Percentiles rank a stretch among this genome's conserved stretches.
These are phyloP conservation scores for Aspergillus sp. DNA, from an alignment of 2,329 filamentous ascomycete genomes.

Conservation along the genomic window DNA sequence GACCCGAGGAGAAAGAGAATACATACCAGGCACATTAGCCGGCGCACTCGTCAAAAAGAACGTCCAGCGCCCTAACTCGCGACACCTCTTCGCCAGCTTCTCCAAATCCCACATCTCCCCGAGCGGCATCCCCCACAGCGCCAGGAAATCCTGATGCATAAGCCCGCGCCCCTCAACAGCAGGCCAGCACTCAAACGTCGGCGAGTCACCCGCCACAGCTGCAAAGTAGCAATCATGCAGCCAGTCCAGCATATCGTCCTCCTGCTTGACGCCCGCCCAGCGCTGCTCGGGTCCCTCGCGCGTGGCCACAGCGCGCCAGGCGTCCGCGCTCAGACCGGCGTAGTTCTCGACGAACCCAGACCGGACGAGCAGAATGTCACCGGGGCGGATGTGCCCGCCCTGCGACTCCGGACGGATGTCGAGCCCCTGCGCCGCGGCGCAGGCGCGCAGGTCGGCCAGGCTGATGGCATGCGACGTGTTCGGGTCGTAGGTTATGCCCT, in stretches of 20 bases:
- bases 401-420: conserved; percentile 57
- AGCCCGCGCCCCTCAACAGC: conserved; percentile 34
- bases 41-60: conserved; percentile 45
- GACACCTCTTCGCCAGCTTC: conserved; percentile 31
- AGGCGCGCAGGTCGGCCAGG: conserved; percentile 54
- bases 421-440: conserved; percentile 59
- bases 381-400: conserved; percentile 55
- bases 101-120: conserved; percentile 48
- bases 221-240: conserved; percentile 68
- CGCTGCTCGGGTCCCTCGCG: conserved; percentile 37
- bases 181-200: conserved; percentile 63
- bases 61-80: conserved; percentile 34
- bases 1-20: not conserved
- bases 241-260: conserved; percentile 60
- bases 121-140: conserved; percentile 45
- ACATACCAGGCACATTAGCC: conserved; percentile 38
- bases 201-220: conserved; percentile 62
- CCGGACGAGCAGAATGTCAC: conserved; percentile 65
- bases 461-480: conserved; percentile 55
- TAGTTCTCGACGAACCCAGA: conserved; percentile 62
- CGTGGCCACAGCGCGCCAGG: conserved; percentile 30
- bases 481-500: conserved; percentile 51
- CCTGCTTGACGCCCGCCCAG: conserved; percentile 53
- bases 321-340: conserved; percentile 41
- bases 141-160: conserved; percentile 41